These are phyloP conservation scores for Hemisphaericaspora lyxosophila DNA, from an alignment of 1,139 yeast species.

Conservation along the genomic window DNA sequence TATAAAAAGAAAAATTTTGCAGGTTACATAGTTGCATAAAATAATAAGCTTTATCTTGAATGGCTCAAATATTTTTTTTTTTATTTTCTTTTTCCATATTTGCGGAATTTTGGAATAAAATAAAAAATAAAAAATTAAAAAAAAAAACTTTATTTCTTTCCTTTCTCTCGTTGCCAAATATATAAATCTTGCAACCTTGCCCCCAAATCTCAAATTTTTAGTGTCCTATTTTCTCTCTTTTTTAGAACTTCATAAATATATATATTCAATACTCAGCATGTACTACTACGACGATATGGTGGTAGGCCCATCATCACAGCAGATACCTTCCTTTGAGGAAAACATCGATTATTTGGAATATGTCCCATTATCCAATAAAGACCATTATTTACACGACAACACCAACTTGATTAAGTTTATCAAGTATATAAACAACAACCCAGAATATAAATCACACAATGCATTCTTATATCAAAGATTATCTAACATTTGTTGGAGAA, in stretches of 20 bases:
- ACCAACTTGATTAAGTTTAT: constrained; percentile 26
- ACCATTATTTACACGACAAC: constrained; percentile 17
- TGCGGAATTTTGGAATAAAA: background rate
- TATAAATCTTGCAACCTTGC: constrained; percentile 6
- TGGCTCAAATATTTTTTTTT: constrained; percentile 1
- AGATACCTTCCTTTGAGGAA: constrained; percentile 20
- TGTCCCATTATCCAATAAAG: constrained; percentile 9
- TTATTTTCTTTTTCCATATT: background rate
- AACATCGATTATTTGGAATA: constrained; percentile 38
- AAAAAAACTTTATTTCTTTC: background rate
- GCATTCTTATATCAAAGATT: constrained; percentile 24
- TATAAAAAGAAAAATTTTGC: constrained; percentile 2
- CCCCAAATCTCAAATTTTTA: background rate
- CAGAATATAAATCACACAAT: constrained; percentile 14
- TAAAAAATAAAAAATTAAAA: constrained; percentile 2
- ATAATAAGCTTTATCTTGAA: background rate
- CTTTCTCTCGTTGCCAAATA: constrained; percentile 1
- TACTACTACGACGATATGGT: constrained; percentile 22
- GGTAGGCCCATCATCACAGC: constrained; percentile 14
- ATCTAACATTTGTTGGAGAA: constrained; percentile 44
- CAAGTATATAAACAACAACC: constrained; percentile 21
- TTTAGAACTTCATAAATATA: background rate
- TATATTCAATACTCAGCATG: constrained; percentile 5
- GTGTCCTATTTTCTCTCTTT: constrained; percentile 1
- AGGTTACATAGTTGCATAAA: constrained; percentile 4